Evolutionary conservation across 2,329 filamentous ascomycete species (phyloP).

Genomic region (Scytalidium lignicola): DNA sequence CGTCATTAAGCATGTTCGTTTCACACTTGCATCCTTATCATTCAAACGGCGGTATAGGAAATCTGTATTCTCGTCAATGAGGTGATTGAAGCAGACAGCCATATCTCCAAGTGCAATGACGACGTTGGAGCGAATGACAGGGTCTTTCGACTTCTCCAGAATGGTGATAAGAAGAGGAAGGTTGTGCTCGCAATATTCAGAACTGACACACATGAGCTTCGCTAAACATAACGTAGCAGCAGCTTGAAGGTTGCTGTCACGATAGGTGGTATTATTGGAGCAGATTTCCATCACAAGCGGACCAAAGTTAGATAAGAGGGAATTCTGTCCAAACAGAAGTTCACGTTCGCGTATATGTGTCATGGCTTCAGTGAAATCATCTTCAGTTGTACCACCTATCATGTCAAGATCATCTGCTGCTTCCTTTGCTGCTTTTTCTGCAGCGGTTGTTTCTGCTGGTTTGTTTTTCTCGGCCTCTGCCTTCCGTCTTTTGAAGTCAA

Average conservation of each 20-base stretch:
- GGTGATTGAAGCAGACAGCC: constrained; percentile 98
- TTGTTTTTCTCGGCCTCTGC: constrained; percentile 74
- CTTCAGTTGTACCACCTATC: constrained; percentile 92
- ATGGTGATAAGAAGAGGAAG: constrained; percentile 94
- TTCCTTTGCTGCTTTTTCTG: constrained; percentile 52
- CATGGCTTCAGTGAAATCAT: constrained; percentile 87
- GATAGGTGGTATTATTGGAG: constrained; percentile 88
- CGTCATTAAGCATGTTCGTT: constrained; percentile 97
- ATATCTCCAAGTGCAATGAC: constrained; percentile 97
- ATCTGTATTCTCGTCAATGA: constrained; percentile 98
- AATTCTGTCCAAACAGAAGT: constrained; percentile 75
- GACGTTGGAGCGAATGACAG: constrained; percentile 90
- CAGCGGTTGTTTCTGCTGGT: constrained; percentile 35
- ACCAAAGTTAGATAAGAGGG: constrained; percentile 84
- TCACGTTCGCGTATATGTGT: constrained; percentile 79
- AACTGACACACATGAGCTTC: constrained; percentile 97
- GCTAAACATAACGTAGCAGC: constrained; percentile 91
- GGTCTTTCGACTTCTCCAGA: constrained; percentile 88
- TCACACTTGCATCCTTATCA: constrained; percentile 82
- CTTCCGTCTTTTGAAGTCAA: constrained; percentile 96
- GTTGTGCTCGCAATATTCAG: constrained; percentile 92
- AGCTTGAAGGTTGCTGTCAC: constrained; percentile 83
- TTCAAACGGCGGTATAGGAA: constrained; percentile 93
- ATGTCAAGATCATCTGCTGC: constrained; percentile 89
- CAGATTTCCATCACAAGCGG: constrained; percentile 91